Base-by-base conservation (phyloP, 371 early-diverging fungal genomes). In the Zychaea mexicana region DNA sequence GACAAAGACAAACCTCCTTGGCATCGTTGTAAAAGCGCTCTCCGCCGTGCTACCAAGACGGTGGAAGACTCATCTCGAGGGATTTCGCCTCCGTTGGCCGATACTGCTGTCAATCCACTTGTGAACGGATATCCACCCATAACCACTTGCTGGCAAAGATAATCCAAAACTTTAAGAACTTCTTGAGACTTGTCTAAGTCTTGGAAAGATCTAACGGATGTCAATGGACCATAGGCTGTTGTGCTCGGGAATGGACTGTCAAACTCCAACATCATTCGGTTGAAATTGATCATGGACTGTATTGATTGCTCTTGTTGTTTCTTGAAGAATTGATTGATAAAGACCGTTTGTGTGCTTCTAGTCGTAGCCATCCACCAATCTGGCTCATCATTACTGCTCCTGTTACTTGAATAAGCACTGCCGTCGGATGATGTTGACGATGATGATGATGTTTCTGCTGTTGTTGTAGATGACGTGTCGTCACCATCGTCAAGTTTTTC, bases 71-170 rank as follows among this genome's bases (percentile, higher is more conserved):
- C 85, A 6, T 85, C 87, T 33, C 73, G 74, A 2, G 76, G 70
- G 7, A 85, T 68, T 38, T 84, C 84, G 15, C 67, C 67, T 4
- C 61, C 62, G 36, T 61, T 61, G 17, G 62, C 49, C 0, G 61
- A 66, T 28, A 66, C 73, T 72, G 80, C 74, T 12, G 79, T 79
- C 27, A 79, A 63, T 2, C 74, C 74, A 33, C 78, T 79, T 4
- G 75, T 65, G 55, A 85, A 84, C 13, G 86, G 86, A 66, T 85
- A 85, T 0, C 82, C 86, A 10, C 86, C 86, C 28, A 81, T 60
- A 0, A 83, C 67, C 1, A 77, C 82, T 36, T 84, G 86, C 49
- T 84, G 79, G 39, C 83, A 86, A 2, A 86, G 58, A 38, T 69
- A 72, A 27, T 75, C 76, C 8, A 80, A 27, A 15, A 73, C 66